Evolutionary conservation across 495 filamentous ascomycete species (phyloP), one percentile per base, ranked within the genome.

Genomic region (Oidiodendron maius): DNA sequence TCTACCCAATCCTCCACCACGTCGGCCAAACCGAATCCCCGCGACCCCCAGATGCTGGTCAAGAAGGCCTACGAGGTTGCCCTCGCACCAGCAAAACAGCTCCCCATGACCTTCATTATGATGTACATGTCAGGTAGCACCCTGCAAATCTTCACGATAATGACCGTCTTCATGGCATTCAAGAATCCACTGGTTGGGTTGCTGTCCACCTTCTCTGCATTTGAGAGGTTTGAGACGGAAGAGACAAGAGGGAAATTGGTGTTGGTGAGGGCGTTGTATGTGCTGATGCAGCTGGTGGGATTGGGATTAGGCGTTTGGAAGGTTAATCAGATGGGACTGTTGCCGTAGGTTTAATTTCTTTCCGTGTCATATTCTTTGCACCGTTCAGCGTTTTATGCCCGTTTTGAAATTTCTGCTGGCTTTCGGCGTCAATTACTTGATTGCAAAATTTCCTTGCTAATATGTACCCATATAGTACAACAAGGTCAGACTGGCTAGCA

Each of bases 51-150:
- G 83, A 53, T 99, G 44, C 96, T 97, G 71, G 66, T 97, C 53
- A 99, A 98, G 69, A 99, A 99, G 63, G 91, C 93, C 1, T 99
- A 94, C 94, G 93, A 99, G 68, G 77, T 99, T 17, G 94, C 93
- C 25, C 78, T 99, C 28, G 94, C 86, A 3, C 93, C 93, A 1
- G 84, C 90, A 42, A 99, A 99, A 71, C 82, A 84, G 61, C 75
- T 99, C 37, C 93, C 93, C 43, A 97, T 98, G 93, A 96, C 94
- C 50, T 89, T 80, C 38, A 90, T 99, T 68, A 95, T 96, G 84
- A 97, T 97, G 91, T 99, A 99, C 77, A 97, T 99, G 94, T 95
- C 93, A 50, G 93, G 93, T 60, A 97, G 96, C 70, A 88, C 86
- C 48, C 82, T 99, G 21, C 93, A 99, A 69, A 96, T 99, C 53